Conservation (phyloP, 2,329 filamentous ascomycete genomes). For the Colletotrichum costaricense region DNA sequence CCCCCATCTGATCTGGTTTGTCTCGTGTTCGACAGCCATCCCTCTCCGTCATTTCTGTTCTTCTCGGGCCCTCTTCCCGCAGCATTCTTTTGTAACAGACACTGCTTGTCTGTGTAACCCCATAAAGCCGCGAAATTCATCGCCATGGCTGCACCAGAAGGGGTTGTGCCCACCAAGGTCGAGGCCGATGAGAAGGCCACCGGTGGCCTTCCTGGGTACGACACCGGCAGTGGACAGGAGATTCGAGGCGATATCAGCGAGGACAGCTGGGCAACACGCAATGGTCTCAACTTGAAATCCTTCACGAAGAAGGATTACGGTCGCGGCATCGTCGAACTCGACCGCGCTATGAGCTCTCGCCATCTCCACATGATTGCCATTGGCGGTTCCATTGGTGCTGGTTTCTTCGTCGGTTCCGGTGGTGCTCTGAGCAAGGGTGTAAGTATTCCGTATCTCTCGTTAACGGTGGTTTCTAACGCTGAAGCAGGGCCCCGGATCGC, state of each 20-base stretch:
- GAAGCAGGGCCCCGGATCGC: constrained; percentile 49
- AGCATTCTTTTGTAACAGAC: constrained; percentile 13
- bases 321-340: constrained; percentile 46
- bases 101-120: constrained; percentile 7
- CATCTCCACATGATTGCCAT: constrained; percentile 74
- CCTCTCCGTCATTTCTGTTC: background rate
- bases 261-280: constrained; percentile 49
- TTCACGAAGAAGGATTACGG: constrained; percentile 47
- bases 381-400: constrained; percentile 70
- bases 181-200: constrained; percentile 32
- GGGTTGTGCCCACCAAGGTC: constrained; percentile 27
- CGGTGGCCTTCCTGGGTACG: constrained; percentile 23
- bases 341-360: constrained; percentile 63
- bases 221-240: constrained; percentile 33
- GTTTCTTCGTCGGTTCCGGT: constrained; percentile 72
- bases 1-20: constrained; percentile 7
- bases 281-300: constrained; percentile 51
- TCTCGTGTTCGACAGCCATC: too few species aligned
- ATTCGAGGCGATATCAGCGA: constrained; percentile 37
- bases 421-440: constrained; percentile 60
- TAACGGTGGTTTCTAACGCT: background rate
- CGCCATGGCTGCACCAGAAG: constrained; percentile 30
- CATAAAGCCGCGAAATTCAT: background rate
- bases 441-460: background rate
- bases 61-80: constrained; percentile 22